Base-by-base conservation (phyloP, 371 early-diverging fungal genomes). In the Coemansia sp. region DNA sequence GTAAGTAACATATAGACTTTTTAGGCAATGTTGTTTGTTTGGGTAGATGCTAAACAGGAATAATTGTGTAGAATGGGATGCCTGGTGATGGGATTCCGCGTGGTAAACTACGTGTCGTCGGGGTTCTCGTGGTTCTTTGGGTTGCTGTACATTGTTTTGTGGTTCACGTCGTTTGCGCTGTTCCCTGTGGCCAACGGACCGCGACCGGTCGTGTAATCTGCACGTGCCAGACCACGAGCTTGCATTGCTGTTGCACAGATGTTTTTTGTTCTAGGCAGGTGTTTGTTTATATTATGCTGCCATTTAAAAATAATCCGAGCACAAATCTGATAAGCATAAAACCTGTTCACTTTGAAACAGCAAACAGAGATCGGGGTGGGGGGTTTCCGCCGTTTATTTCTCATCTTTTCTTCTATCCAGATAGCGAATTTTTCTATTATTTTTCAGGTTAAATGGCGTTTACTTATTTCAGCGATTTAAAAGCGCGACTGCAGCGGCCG, bases 111-210 rank as follows among this genome's bases (percentile, higher is more conserved):
- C 40, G 76, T 71, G 39, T 56, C 68, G 14, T 51, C 66, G 2
- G 76, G 76, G 11, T 61, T 75, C 26, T 53, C 76, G 22, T 75
- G 76, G 76, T 34, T 55, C 40, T 67, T 75, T 34, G 76, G 76
- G 13, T 42, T 75, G 10, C 53, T 72, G 53, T 75, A 75, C 34
- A 72, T 75, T 47, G 56, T 67, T 14, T 45, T 75, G 11, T 75
- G 67, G 68, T 75, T 71, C 42, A 67, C 76, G n/a, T 67, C 76
- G 50, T 67, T 72, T 27, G 61, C 63, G 16, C 64, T 75, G 64
- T 75, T 63, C 59, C 76, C 71, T 1, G 67, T 74, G 11, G 67
- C 50, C 16, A 48, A 26, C 58, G 55, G n/a, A 42, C 29, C 63
- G 7, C 24, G 42, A 21, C 54, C 40, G n/a, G 55, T 27, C 21